Base-by-base conservation (phyloP, 2,329 filamentous ascomycete species). In the Blastomyces parvus region DNA sequence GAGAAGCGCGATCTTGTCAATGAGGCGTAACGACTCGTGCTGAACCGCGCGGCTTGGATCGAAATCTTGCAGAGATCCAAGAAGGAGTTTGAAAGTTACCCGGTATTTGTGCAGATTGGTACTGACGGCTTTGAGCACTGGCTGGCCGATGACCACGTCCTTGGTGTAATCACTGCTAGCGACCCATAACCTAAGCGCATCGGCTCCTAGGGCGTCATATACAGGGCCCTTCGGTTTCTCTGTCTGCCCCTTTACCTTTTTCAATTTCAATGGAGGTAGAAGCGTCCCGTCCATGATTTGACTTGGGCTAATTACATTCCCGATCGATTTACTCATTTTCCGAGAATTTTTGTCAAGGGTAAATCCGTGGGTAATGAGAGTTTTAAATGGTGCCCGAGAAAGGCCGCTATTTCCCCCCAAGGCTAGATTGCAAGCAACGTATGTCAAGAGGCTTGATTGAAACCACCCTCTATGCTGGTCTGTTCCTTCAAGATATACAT, bases 391-490 rank as follows among this genome's bases (percentile, higher is more conserved):
- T 0, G 93, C 82, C 33, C 57, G 40, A 22, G 42, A 36, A 67
- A 74, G 75, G 40, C 63, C 70, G 5, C 74, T 69, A 0, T 65
- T 67, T 5, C 72, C 69, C 0, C 72, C 67, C 1, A 76, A 73
- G 3, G 76, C 72, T 53, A 76, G 73, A 63, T 77, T 80, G 71
- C 75, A 78, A 63, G 92, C 89, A 38, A 96, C 84, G 59, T 90
- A 86, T 0, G 94, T 97, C 62, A 99, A 82, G 13, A 99, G 82
- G 66, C 91, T 96, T 7, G 94, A 97, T 76, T 99, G 94, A 74
- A 99, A 99, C 94, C 94, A 99, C 38, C 94, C 94, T 48, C 94
- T 88, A 75, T 99, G 94, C 74, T 99, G 94, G 74, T 99, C 94
- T 3, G 88, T 90, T 40, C 94, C 94, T 78, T 99, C 94, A 2